These are phyloP conservation scores for Ephemerocybe angulata DNA, from an alignment of 768 basidiomycete genomes.

Conservation along the genomic window DNA sequence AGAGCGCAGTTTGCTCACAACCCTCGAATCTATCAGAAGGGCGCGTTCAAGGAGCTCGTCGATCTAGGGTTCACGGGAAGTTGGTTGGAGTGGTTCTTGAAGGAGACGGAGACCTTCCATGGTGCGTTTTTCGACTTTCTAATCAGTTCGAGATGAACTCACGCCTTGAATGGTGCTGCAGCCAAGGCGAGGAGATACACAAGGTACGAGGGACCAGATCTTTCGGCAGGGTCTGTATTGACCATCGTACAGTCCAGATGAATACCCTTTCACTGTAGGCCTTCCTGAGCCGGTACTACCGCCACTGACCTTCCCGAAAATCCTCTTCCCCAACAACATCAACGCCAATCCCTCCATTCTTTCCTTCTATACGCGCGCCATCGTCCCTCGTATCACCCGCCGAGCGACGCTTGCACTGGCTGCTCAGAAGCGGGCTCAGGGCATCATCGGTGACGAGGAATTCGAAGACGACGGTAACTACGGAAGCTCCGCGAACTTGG, in stretches of 20 bases:
- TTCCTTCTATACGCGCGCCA: conserved; percentile 81
- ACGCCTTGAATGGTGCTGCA: conserved; percentile 26
- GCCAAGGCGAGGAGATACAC: conserved; percentile 95
- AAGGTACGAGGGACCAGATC: conserved; percentile 47
- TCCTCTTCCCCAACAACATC: conserved; percentile 74
- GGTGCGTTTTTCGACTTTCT: conserved; percentile 48
- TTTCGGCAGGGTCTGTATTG: neutral
- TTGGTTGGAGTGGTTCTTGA: conserved; percentile 98
- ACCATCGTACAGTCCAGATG: conserved; percentile 72
- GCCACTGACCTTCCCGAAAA: conserved; percentile 65
- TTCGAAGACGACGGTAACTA: conserved; percentile 96
- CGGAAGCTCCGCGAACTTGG: conserved; percentile 90
- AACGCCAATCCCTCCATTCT: conserved; percentile 88
- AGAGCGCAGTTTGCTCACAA: conserved; percentile 96
- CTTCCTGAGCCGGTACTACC: conserved; percentile 83
- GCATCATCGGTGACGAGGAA: conserved; percentile 64
- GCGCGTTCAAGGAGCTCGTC: conserved; percentile 73
- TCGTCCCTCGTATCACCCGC: conserved; percentile 86
- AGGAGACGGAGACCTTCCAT: conserved; percentile 93
- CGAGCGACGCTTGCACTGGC: conserved; percentile 66
- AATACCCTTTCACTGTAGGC: conserved; percentile 87
- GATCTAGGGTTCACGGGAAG: conserved; percentile 75
- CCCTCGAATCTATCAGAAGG: conserved; percentile 78
- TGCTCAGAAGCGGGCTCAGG: conserved; percentile 59
- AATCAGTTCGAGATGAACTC: conserved; percentile 5